Evolutionary conservation across 768 basidiomycete species (phyloP), one percentile per base, ranked within the genome.

Genomic region (Kwoniella mangroviensis): DNA sequence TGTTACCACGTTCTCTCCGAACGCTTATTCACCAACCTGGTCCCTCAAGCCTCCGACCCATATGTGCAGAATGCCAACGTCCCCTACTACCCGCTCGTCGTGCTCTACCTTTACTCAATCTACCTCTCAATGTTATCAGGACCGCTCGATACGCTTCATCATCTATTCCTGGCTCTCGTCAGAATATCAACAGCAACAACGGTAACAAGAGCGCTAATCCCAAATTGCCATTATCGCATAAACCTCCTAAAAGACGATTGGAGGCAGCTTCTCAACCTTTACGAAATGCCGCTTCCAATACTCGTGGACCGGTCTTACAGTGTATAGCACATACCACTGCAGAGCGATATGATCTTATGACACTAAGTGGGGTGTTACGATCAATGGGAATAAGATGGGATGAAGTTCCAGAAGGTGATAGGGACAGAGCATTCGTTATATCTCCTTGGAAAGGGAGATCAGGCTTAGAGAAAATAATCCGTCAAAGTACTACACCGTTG

Each of bases 251-350:
- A 73, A 88, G 94, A 55, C 88, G 93, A 56, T 88, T 92, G 7
- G 94, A 94, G 17, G 88, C 92, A 17, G 93, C 88, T 5, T 97
- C 94, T 2, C 86, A 92, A 53, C 90, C 92, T 7, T 92, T 96
- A 71, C 90, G 94, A 60, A 86, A 90, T 24, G 94, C 92, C 74
- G 92, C 92, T 11, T 94, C 92, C 3, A 91, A 91, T 7, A 94
- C 94, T 11, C 88, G 92, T 54, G 88, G 92, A 54, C 86, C 89
- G 41, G 94, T 95, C 61, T 87, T 89, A 63, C 85, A 91, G 15
- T 89, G 95, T 12, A 89, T 92, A 66, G 94, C 94, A 0, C 87
- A 93, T 63, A 89, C 93, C 1, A 95, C 94, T 0, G 91, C 93
- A 0, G 92, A 95, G 76, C 88, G 90, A 49, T 96, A 92, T 78